Evolutionary conservation across 352 stramenopile species (phyloP).

Genomic region (Phytophthora colocasiae): DNA sequence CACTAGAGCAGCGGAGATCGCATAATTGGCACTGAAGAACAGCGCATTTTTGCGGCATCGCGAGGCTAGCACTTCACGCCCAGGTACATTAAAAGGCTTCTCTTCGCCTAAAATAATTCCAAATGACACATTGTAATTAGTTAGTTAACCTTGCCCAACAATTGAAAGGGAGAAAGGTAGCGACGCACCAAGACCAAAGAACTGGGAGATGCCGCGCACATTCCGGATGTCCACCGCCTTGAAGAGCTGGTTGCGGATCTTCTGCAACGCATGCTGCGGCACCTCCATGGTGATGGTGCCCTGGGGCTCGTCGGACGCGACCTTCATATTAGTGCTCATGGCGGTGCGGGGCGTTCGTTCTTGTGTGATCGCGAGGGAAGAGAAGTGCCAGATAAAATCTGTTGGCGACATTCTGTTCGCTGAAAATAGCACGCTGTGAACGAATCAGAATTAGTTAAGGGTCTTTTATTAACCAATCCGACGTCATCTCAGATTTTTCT

Average conservation of each 20-base stretch:
- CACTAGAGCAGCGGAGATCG: constrained; percentile 75
- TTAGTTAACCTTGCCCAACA: not conserved
- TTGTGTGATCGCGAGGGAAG: constrained; percentile 33
- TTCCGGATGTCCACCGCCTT: constrained; percentile 79
- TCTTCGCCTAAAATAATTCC: constrained; percentile 61
- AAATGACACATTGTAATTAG: constrained; percentile 1
- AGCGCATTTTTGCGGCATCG: constrained; percentile 82
- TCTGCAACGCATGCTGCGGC: constrained; percentile 65
- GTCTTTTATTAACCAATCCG: constrained; percentile 25
- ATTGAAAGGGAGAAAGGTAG: not conserved
- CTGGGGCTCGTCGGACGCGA: constrained; percentile 53
- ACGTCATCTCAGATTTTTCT: constrained; percentile 1
- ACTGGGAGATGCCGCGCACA: constrained; percentile 79
- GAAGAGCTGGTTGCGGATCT: constrained; percentile 70
- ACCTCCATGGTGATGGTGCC: constrained; percentile 78
- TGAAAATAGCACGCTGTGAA: constrained; percentile 36
- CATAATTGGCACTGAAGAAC: constrained; percentile 90
- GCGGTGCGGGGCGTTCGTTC: constrained; percentile 12
- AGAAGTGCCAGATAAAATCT: constrained; percentile 20
- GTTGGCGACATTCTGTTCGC: constrained; percentile 42
- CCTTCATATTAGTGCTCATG: constrained; percentile 55
- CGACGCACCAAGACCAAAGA: constrained; percentile 78
- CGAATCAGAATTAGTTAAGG: constrained; percentile 33
- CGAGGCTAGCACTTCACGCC: constrained; percentile 61
- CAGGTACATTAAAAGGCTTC: constrained; percentile 87